These are phyloP conservation scores for Pyrenophora seminiperda DNA, from an alignment of 2,329 filamentous ascomycete genomes.

Conservation along the genomic window DNA sequence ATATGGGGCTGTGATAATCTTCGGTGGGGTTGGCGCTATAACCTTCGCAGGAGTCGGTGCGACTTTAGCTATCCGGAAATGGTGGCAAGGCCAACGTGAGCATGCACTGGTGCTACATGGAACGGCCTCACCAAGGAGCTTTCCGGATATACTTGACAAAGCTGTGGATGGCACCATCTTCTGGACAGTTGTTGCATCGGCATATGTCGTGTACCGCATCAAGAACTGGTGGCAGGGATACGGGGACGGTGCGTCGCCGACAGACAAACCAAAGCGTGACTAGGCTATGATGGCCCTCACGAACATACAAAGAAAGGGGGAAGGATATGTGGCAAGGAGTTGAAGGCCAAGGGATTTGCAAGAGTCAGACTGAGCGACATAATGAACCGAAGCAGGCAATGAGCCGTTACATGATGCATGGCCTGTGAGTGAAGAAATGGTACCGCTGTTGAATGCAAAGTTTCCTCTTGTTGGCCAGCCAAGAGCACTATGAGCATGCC, in stretches of 20 bases:
- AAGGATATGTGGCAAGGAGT: accelerated
- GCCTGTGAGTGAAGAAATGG: too few relatives aligned
- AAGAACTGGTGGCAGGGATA: neutral
- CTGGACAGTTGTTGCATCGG: neutral
- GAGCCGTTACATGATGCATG: too few relatives aligned
- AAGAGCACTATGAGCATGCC: too few relatives aligned
- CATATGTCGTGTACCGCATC: neutral
- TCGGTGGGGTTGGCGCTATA: constrained; percentile 6
- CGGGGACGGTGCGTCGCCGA: neutral
- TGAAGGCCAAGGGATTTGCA: neutral
- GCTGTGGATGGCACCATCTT: neutral
- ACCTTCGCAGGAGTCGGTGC: neutral
- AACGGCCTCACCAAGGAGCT: too few relatives aligned
- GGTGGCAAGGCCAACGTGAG: neutral
- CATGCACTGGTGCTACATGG: neutral
- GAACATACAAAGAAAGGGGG: neutral
- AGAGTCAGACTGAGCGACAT: too few relatives aligned
- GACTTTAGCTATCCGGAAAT: neutral
- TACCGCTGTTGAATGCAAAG: too few relatives aligned
- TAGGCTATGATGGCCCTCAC: neutral
- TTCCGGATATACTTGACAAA: neutral
- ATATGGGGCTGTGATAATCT: constrained; percentile 18
- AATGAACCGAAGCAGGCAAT: too few relatives aligned
- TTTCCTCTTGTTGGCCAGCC: too few relatives aligned
- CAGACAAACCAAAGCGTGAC: neutral